Percentiles rank a stretch among this genome's conserved stretches.
Conservation (phyloP, 164 flowering plant genomes). For the Tetrastigma voinierianum region DNA sequence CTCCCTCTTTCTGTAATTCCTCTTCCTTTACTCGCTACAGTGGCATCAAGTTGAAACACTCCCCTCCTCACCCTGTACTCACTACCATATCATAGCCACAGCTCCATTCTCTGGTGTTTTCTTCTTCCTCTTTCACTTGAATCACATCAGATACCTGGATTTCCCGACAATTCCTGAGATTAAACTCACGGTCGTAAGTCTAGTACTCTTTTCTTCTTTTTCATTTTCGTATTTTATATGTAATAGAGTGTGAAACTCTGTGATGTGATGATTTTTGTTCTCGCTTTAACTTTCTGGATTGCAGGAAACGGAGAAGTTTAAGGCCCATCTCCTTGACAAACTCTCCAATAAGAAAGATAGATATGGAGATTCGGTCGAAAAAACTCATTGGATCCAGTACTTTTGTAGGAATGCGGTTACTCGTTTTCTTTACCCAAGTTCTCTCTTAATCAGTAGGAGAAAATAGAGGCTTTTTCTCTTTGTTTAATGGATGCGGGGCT, state of each 20-base stretch:
- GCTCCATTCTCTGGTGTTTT: neutral
- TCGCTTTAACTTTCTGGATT: slow-evolving; percentile 1
- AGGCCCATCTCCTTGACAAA: slow-evolving; percentile 38
- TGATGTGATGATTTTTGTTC: too few relatives aligned
- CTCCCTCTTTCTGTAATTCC: neutral
- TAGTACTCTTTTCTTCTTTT: neutral
- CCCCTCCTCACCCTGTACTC: neutral
- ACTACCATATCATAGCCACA: neutral
- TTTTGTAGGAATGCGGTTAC: slow-evolving; percentile 46
- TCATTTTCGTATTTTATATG: neutral
- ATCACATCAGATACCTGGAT: slow-evolving; percentile 62
- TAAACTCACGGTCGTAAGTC: slow-evolving; percentile 61
- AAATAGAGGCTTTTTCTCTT: too few relatives aligned
- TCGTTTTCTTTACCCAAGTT: too few relatives aligned
- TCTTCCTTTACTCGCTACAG: slow-evolving; percentile 1
- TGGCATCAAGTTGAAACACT: neutral
- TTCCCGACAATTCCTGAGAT: slow-evolving; percentile 96
- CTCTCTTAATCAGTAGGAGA: too few relatives aligned
- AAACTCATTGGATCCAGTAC: slow-evolving; percentile 55
- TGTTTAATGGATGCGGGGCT: too few relatives aligned
- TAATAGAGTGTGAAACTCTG: too few relatives aligned
- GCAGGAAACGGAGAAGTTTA: slow-evolving; percentile 66
- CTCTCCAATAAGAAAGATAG: slow-evolving; percentile 54
- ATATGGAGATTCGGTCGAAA: slow-evolving; percentile 46
- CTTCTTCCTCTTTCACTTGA: slow-evolving; percentile 5